Conservation (phyloP, 208 protist species). For the Acanthamoeba culbertsoni region DNA sequence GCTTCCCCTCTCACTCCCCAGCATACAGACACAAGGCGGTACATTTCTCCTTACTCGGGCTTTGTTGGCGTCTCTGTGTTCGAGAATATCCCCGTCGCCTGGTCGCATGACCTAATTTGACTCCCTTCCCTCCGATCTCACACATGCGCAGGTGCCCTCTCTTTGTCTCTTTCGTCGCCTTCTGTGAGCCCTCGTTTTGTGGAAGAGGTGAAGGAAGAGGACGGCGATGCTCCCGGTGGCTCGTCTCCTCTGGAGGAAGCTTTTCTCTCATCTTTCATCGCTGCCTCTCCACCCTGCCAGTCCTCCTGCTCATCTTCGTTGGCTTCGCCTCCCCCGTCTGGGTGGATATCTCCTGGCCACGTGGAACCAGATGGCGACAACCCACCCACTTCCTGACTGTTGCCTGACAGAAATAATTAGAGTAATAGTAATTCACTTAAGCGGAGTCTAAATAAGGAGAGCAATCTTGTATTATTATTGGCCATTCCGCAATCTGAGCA, state of each 20-base stretch:
- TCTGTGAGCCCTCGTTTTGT: background rate
- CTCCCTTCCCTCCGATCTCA: no score
- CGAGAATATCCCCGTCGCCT: no score
- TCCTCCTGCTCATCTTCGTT: background rate
- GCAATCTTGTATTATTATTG: no score
- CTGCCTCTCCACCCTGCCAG: background rate
- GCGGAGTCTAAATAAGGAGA: no score
- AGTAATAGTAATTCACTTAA: no score
- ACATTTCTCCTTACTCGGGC: background rate
- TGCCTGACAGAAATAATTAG: no score
- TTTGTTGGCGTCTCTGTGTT: background rate
- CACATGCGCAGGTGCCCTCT: no score
- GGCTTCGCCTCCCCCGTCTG: background rate
- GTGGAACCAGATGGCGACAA: no score
- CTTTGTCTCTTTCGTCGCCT: background rate
- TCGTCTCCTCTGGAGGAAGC: constrained; percentile 3
- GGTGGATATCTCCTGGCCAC: background rate
- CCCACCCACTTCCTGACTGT: no score
- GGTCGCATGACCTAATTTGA: no score
- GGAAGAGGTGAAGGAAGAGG: background rate
- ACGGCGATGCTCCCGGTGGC: background rate
- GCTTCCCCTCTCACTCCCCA: background rate
- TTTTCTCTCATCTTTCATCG: constrained; percentile 26
- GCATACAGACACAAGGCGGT: background rate
- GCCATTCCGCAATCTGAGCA: no score